A percentile compares a stretch with the other conserved stretches of the same genome.
These are phyloP conservation scores for Saccharum officinarum DNA, from an alignment of 176 grass and related monocot genomes.

Conservation along the genomic window DNA sequence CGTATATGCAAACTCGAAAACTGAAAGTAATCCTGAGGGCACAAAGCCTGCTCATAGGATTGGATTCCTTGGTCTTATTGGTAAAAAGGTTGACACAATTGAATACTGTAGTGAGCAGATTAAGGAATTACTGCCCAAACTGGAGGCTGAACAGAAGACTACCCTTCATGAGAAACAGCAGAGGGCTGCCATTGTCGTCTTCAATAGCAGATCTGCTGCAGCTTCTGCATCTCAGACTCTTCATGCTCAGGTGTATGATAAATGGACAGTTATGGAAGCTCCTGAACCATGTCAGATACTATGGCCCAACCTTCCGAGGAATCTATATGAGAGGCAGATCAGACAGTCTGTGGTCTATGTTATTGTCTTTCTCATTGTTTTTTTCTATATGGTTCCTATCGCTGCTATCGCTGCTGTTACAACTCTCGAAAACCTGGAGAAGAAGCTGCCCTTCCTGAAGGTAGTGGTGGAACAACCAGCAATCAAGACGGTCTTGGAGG, in stretches of 20 bases:
- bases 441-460: constrained; percentile 80
- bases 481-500: constrained; percentile 74
- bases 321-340: constrained; percentile 60
- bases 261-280: constrained; percentile 85
- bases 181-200: constrained; percentile 73
- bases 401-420: constrained; percentile 73
- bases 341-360: constrained; percentile 60
- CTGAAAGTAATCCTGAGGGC: constrained; percentile 57
- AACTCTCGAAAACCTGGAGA: constrained; percentile 63
- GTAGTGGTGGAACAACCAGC: constrained; percentile 43
- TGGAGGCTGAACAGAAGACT: constrained; percentile 81
- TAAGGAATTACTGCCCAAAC: constrained; percentile 75
- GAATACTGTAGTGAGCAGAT: constrained; percentile 77
- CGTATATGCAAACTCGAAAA: constrained; percentile 71
- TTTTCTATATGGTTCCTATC: constrained; percentile 84
- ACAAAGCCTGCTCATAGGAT: constrained; percentile 62
- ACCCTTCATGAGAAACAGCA: constrained; percentile 76
- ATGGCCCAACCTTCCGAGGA: constrained; percentile 74
- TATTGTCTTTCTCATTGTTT: constrained; percentile 71
- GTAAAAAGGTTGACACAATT: constrained; percentile 87
- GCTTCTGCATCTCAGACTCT: constrained; percentile 84
- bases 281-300: constrained; percentile 71
- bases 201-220: constrained; percentile 75
- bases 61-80: constrained; percentile 82
- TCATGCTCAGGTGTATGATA: constrained; percentile 73